Evolutionary conservation across 108 stramenopile species (phyloP).

Genomic region (Epipyxis sp.): DNA sequence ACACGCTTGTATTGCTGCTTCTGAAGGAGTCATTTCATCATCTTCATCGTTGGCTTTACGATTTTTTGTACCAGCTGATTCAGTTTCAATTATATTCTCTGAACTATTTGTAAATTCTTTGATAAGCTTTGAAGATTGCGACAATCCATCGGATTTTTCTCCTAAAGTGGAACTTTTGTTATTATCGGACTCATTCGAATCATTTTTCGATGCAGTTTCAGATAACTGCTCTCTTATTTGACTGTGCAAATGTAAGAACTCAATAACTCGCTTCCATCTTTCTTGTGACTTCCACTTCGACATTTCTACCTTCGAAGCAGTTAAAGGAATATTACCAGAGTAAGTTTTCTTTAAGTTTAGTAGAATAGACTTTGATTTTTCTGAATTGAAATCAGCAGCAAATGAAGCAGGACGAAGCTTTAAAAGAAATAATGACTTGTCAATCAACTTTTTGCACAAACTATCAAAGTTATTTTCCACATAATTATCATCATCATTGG

Average conservation of each 20-base stretch:
- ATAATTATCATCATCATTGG: too few relatives aligned
- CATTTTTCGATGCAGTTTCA: slow-evolving; percentile 25
- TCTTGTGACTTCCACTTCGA: slow-evolving; percentile 30
- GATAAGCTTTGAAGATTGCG: slow-evolving; percentile 25
- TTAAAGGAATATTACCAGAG: background rate
- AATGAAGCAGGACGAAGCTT: too few relatives aligned
- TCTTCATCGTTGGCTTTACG: background rate
- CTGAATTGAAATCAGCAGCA: too few relatives aligned
- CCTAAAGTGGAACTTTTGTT: slow-evolving; percentile 36
- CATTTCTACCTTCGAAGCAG: background rate
- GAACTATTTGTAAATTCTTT: too few relatives aligned
- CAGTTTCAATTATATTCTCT: too few relatives aligned
- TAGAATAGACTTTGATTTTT: too few relatives aligned
- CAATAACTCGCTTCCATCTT: slow-evolving; percentile 48
- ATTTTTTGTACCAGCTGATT: slow-evolving; percentile 30
- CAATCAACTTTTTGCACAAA: too few relatives aligned
- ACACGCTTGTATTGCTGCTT: slow-evolving; percentile 13
- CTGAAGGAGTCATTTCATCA: background rate
- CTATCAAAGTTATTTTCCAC: too few relatives aligned
- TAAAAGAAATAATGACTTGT: too few relatives aligned
- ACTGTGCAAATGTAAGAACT: slow-evolving; percentile 46
- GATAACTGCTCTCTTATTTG: slow-evolving; percentile 36
- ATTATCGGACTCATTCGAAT: slow-evolving; percentile 24
- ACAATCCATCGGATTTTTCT: slow-evolving; percentile 32
- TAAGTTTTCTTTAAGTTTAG: too few relatives aligned